Conservation (phyloP, 352 stramenopile genomes). For the Phytophthora pini region DNA sequence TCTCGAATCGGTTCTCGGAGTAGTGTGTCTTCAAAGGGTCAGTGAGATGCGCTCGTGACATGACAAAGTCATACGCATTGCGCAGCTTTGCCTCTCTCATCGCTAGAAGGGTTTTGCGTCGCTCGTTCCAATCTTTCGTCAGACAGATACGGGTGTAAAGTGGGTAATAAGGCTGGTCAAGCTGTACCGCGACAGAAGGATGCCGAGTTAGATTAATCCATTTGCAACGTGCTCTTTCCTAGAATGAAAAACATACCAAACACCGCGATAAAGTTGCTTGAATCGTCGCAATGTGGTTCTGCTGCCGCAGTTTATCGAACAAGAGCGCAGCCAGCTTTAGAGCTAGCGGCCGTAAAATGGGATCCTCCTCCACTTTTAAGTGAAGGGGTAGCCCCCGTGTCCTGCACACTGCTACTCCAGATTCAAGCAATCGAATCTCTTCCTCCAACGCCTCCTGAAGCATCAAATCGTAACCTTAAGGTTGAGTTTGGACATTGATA, state of each 20-base stretch:
- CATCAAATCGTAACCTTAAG: background rate
- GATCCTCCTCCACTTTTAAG: slow-evolving; percentile 14
- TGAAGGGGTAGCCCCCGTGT: slow-evolving; percentile 14
- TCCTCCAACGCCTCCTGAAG: slow-evolving; percentile 16
- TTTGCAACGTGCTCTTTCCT: background rate
- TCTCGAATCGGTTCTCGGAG: slow-evolving; percentile 40
- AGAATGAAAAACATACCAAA: slow-evolving; percentile 11
- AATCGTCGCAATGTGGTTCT: slow-evolving; percentile 22
- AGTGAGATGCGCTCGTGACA: slow-evolving; percentile 6
- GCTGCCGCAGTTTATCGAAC: slow-evolving; percentile 21
- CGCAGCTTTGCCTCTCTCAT: slow-evolving; percentile 28
- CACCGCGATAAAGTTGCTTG: slow-evolving; percentile 25
- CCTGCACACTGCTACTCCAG: slow-evolving; percentile 18
- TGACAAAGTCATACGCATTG: slow-evolving; percentile 36
- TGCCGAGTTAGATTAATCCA: slow-evolving; percentile 3
- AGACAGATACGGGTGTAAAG: slow-evolving; percentile 38
- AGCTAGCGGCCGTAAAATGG: slow-evolving; percentile 16
- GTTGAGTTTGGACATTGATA: background rate
- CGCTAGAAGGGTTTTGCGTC: slow-evolving; percentile 19
- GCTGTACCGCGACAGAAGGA: slow-evolving; percentile 3
- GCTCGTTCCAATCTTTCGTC: slow-evolving; percentile 27
- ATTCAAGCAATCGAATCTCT: slow-evolving; percentile 28
- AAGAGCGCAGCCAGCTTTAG: slow-evolving; percentile 16
- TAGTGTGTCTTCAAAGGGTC: slow-evolving; percentile 26
- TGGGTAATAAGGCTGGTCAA: slow-evolving; percentile 27